phyloP scores from a whole-genome alignment of 129 eudicot species.

The Pittosporum tobira region DNA sequence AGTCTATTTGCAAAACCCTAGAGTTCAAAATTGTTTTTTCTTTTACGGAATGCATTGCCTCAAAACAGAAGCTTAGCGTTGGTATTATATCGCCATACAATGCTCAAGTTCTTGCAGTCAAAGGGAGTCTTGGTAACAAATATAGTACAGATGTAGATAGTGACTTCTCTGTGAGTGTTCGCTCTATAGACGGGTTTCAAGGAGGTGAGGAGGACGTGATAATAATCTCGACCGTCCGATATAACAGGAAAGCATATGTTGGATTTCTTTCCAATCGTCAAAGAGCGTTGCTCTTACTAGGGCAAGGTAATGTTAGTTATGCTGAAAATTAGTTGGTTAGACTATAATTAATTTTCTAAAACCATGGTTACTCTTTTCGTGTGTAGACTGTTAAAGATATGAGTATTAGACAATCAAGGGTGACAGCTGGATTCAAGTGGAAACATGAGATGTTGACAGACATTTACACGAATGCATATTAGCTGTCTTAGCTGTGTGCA shows the following conservation, averaged over 20 bases:
- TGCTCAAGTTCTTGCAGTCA: conserved; percentile 38
- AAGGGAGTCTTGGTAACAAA: conserved; percentile 29
- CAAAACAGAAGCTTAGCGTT: conserved; percentile 20
- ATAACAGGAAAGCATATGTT: conserved; percentile 37
- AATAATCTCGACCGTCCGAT: conserved; percentile 56
- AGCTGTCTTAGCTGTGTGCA: too few relatives aligned
- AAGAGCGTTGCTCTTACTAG: conserved; percentile 68
- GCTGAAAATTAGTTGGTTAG: too few relatives aligned
- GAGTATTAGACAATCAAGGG: too few relatives aligned
- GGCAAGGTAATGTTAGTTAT: conserved; percentile 39
- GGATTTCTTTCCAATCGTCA: conserved; percentile 49
- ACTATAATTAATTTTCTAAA: too few relatives aligned
- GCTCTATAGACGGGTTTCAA: conserved; percentile 69
- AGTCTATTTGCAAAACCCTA: neutral
- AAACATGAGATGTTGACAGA: too few relatives aligned
- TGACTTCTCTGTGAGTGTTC: conserved; percentile 39
- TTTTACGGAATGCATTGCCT: conserved; percentile 4
- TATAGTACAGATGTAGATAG: conserved; percentile 17
- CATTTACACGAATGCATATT: too few relatives aligned
- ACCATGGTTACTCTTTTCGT: too few relatives aligned
- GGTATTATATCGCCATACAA: conserved; percentile 38
- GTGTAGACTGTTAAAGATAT: too few relatives aligned
- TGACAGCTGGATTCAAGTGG: too few relatives aligned
- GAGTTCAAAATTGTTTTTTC: neutral
- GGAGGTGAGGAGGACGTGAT: conserved; percentile 72